Evolutionary conservation across 2,329 filamentous ascomycete genomes (phyloP).

Genomic region (Diaporthe eres): DNA sequence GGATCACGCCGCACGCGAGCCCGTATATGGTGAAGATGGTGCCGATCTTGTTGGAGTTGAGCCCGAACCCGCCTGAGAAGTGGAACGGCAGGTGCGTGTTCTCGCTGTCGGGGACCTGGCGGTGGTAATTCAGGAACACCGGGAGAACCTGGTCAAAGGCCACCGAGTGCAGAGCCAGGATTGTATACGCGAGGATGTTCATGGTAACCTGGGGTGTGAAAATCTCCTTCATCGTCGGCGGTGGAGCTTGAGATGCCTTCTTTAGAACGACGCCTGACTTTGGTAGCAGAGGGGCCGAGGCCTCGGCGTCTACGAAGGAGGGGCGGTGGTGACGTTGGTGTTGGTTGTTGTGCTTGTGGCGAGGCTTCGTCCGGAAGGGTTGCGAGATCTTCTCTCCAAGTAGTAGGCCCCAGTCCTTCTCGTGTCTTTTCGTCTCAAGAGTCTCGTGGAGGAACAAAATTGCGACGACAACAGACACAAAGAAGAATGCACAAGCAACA

Average conservation of each 20-base stretch:
- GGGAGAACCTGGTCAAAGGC: conserved; percentile 90
- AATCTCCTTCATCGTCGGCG: conserved; percentile 68
- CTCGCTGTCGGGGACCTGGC: conserved; percentile 65
- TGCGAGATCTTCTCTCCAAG: conserved; percentile 76
- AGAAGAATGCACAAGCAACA: conserved; percentile 81
- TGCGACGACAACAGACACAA: conserved; percentile 81
- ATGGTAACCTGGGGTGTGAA: conserved; percentile 81
- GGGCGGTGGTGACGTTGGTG: conserved; percentile 53
- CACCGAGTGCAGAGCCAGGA: conserved; percentile 85
- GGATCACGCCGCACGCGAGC: conserved; percentile 82
- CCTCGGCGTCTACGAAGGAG: conserved; percentile 70
- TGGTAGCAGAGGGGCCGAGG: conserved; percentile 68
- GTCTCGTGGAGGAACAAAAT: conserved; percentile 90
- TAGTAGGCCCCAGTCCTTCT: conserved; percentile 80
- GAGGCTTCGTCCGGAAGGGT: conserved; percentile 48
- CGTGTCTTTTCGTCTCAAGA: conserved; percentile 76
- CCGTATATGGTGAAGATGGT: conserved; percentile 89
- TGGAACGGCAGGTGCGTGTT: conserved; percentile 80
- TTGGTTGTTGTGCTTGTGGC: conserved; percentile 42
- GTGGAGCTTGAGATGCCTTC: conserved; percentile 44
- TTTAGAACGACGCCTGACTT: conserved; percentile 41
- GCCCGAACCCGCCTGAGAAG: conserved; percentile 86
- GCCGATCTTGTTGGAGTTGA: conserved; percentile 81
- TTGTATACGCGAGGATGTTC: conserved; percentile 82
- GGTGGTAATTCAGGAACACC: conserved; percentile 87